Conservation (phyloP, 345 rosid genomes). For the Pistacia atlantica region DNA sequence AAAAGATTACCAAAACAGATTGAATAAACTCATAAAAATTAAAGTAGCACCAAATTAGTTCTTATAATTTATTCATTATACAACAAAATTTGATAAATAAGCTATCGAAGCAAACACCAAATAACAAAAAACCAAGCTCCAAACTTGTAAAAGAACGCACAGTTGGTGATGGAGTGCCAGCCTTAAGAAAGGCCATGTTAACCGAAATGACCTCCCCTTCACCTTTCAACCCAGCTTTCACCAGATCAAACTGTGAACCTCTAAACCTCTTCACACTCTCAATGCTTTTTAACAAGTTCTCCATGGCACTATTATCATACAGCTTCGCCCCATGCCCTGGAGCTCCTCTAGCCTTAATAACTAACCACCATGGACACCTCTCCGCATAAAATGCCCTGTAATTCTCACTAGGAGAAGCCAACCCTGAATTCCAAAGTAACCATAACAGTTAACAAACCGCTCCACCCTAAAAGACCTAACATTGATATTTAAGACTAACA, state of each 20-base stretch:
- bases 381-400: conserved; percentile 82
- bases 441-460: background rate
- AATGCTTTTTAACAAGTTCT: conserved; percentile 83
- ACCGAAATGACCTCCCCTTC: conserved; percentile 93
- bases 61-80: background rate
- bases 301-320: conserved; percentile 88
- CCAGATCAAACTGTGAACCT: conserved; percentile 86
- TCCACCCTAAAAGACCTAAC: too few relatives aligned
- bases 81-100: background rate
- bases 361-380: conserved; percentile 87
- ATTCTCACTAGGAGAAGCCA: conserved; percentile 66
- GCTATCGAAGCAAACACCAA: background rate
- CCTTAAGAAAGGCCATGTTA: conserved; percentile 79
- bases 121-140: background rate
- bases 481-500: too few relatives aligned
- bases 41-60: background rate
- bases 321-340: conserved; percentile 98
- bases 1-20: background rate
- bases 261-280: conserved; percentile 84
- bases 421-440: conserved; percentile 42
- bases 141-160: conserved; percentile 40
- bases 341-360: conserved; percentile 85
- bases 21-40: background rate
- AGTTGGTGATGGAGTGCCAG: conserved; percentile 95
- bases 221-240: conserved; percentile 74